Base-by-base conservation (phyloP, 1,139 yeast genomes). In the Suhomyces taliae region DNA sequence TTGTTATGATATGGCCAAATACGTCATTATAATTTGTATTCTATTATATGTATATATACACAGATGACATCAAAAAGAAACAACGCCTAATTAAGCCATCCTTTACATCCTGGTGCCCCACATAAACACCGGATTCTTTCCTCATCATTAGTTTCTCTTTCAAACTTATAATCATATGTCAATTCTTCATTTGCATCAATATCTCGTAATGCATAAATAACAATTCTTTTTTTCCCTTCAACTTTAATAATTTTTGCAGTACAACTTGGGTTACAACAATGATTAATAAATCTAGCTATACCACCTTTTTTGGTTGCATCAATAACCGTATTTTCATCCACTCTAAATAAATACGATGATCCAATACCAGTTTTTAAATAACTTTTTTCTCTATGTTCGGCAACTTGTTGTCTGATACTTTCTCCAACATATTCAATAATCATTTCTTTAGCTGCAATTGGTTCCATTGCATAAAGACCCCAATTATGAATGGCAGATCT, bases 341-440 rank as follows among this genome's bases (percentile, higher is more conserved):
- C 87, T 55, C 98, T 76, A 67, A 93, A 93, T 49, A 93, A 70
- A 66, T 93, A 93, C 46, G 96, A 87, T 3, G 98, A 91, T 19
- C 98, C 99, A 56, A 93, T 90, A 27, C 99, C 99, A 1, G 95
- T 88, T 55, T 88, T 82, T 53, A 90, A 70, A 62, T 93, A 95
- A 43, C 87, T 79, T 63, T 85, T 83, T 62, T 95, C 99, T 44
- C 99, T 78, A 58, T 89, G 82, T 59, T 95, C 99, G 1, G 98
- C 96, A 35, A 91, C 93, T 49, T 90, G 97, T 60, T 91, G 97
- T 50, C 99, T 76, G 34, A 95, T 85, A 49, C 95, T 80, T 59
- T 93, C 99, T 33, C 99, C 99, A n/a, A 93, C 98, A 60, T 93
- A 93, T 65, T 95, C 99, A 51, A 95, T 93, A 59, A 93, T 91